Evolutionary conservation across 257 asterid genomes (phyloP).

Genomic region (Capsicum pubescens): DNA sequence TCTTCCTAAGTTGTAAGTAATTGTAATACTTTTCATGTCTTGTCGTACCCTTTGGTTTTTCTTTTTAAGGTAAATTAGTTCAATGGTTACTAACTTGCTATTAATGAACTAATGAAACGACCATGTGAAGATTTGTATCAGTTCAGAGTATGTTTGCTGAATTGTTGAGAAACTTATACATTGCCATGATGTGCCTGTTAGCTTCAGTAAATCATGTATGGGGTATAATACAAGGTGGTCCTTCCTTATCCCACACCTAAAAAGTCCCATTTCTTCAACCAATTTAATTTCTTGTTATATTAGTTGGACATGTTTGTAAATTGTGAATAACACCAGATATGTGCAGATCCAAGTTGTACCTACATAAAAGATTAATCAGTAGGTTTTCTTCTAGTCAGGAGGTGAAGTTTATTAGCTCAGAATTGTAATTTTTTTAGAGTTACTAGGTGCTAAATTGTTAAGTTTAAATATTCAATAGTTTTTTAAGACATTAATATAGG

Average conservation of each 20-base stretch:
- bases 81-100: neutral
- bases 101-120: neutral
- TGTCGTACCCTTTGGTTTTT: neutral
- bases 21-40: neutral
- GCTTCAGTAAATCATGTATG: neutral
- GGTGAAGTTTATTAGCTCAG: neutral
- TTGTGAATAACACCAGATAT: neutral
- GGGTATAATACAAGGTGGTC: constrained; percentile 19
- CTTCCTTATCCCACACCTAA: constrained; percentile 15
- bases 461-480: neutral
- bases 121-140: neutral
- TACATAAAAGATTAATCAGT: neutral
- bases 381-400: rapidly evolving
- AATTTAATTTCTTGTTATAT: neutral
- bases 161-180: neutral
- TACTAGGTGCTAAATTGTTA: neutral
- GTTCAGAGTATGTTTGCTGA: neutral
- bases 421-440: too few relatives aligned
- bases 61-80: neutral
- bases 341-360: neutral
- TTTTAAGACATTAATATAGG: too few relatives aligned
- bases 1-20: neutral
- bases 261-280: neutral
- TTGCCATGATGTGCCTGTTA: constrained; percentile 6
- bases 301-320: neutral